Base-by-base conservation (phyloP, 768 basidiomycete species). In the Suillus subluteus region DNA sequence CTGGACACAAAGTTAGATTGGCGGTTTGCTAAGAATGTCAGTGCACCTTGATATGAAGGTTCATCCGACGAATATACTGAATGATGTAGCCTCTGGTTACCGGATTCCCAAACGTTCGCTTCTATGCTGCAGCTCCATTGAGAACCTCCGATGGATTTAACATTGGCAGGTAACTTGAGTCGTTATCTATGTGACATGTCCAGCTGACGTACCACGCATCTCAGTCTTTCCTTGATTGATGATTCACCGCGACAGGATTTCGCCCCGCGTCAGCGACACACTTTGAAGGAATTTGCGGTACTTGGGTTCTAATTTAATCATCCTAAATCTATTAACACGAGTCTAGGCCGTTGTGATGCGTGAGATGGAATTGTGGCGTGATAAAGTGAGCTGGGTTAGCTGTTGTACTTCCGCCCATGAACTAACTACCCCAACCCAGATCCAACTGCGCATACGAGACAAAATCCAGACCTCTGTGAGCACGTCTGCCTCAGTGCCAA, bases 301-400 rank as follows among this genome's bases (percentile, higher is more conserved):
- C 48, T 82, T 73, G 37, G 64, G n/a, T 44, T 12, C 1, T 6
- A 58, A 16, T 48, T 23, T 12, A 38, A 7, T 5, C 5, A 59
- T 26, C 16, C 32, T 65, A n/a, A 43, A 64, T 56, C 54, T 70
- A 23, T 75, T 21, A 8, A 21, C 26, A 58, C 35, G 35, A 43
- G 43, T 59, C 65, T 62, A 83, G 83, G 94, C 93, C 2, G 90
- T 98, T 65, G 90, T 91, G 21, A 94, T 98, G 91, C 87, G 96
- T 43, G 96, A 98, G 77, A 88, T 98, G 89, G 96, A 98, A 75
- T 81, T 98, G 2, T 98, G 95, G 95, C 82, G 91, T 66, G 96
- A 98, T 76, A 97, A 98, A 83, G 92, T 92, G 65, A 50, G 75
- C 65, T 62, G 18, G 26, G 40, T 41, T 43, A 3, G 38, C 32